Conservation (phyloP, 2,329 filamentous ascomycete genomes). For the Biscogniauxia mediterranea region DNA sequence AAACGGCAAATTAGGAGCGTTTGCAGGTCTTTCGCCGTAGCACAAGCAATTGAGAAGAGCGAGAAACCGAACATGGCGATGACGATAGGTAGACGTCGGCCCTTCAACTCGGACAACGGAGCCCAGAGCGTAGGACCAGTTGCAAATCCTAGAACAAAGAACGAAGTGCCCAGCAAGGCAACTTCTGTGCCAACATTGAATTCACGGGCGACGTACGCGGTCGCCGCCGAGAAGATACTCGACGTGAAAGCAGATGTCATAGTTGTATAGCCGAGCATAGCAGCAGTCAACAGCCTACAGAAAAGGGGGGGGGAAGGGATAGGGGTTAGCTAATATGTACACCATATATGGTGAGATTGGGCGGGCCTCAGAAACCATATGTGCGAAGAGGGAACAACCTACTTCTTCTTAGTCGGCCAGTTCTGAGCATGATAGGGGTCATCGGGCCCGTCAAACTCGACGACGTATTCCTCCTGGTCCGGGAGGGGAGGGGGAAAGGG, state of each 20-base stretch:
- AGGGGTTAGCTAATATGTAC: constrained; percentile 15
- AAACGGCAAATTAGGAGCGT: constrained; percentile 71
- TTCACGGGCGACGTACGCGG: constrained; percentile 50
- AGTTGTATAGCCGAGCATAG: constrained; percentile 71
- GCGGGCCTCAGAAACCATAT: no score
- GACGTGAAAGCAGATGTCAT: constrained; percentile 69
- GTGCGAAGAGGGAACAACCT: constrained; percentile 29
- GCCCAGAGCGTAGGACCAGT: constrained; percentile 64
- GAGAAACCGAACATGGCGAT: constrained; percentile 67
- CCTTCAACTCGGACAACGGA: constrained; percentile 69
- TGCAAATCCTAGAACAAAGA: constrained; percentile 71
- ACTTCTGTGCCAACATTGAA: constrained; percentile 63
- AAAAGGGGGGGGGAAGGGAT: not conserved
- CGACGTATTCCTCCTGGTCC: constrained; percentile 72
- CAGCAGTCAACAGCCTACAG: constrained; percentile 57
- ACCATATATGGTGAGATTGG: not conserved
- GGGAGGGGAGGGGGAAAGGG: constrained; percentile 69
- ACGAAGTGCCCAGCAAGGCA: constrained; percentile 62
- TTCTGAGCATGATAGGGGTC: constrained; percentile 87
- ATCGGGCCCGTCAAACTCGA: constrained; percentile 79
- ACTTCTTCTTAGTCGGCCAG: constrained; percentile 79
- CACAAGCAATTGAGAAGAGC: constrained; percentile 64
- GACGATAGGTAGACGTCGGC: constrained; percentile 61
- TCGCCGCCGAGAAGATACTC: constrained; percentile 73
- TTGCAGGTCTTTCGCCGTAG: constrained; percentile 65